These are phyloP conservation scores for Colletotrichum sp. DNA, from an alignment of 2,329 filamentous ascomycete species.

Conservation along the genomic window DNA sequence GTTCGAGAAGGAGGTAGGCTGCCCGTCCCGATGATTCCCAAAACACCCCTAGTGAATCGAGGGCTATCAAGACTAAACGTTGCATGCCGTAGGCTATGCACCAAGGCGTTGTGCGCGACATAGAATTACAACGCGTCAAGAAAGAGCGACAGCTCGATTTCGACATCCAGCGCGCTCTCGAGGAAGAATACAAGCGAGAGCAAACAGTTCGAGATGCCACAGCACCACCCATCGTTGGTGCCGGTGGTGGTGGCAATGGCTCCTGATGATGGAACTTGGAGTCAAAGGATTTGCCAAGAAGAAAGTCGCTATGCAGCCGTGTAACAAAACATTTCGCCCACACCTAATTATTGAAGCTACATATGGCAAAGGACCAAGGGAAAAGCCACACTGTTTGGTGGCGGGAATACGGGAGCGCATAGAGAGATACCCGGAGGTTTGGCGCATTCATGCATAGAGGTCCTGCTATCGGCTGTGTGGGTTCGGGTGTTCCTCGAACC, in stretches of 20 bases:
- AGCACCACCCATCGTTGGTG: not conserved
- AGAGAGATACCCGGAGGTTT: not conserved
- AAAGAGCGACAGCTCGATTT: constrained; percentile 92
- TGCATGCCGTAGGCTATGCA: constrained; percentile 83
- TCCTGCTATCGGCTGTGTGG: not conserved
- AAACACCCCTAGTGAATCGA: not conserved
- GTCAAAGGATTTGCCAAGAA: not conserved
- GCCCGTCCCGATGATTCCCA: not conserved
- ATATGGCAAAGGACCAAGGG: not conserved
- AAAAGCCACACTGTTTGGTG: not conserved
- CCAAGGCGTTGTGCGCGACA: constrained; percentile 88
- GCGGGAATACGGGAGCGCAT: not conserved
- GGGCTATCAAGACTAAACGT: not conserved
- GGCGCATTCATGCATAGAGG: not conserved
- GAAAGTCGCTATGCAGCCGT: not conserved
- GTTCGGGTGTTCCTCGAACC: not conserved
- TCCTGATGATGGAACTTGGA: not conserved
- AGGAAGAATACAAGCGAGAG: constrained; percentile 88
- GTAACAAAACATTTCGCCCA: not conserved
- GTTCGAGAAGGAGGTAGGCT: constrained; percentile 55
- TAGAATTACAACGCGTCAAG: constrained; percentile 92
- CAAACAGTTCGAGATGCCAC: constrained; percentile 72
- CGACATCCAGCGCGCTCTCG: constrained; percentile 84
- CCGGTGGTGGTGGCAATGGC: not conserved
- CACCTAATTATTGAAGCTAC: not conserved